These are phyloP conservation scores for Mycena alexandri DNA, from an alignment of 768 basidiomycete species.

Conservation along the genomic window DNA sequence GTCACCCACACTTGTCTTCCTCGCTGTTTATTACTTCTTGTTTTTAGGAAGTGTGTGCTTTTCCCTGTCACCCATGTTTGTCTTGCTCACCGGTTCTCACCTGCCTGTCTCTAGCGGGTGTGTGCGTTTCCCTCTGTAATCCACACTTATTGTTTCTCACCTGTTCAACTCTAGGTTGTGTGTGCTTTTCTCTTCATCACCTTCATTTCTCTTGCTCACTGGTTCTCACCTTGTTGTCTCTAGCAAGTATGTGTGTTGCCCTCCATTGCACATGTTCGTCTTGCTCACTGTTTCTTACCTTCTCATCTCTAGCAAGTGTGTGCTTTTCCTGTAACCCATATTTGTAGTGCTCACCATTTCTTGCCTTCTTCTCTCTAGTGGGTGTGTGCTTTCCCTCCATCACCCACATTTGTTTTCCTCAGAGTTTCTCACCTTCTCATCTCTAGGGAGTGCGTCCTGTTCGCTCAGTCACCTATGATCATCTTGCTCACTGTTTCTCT, in stretches of 20 bases:
- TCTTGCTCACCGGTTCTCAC: neutral
- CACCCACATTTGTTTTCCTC: neutral
- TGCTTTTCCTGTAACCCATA: no score
- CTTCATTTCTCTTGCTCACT: neutral
- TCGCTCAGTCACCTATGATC: no score
- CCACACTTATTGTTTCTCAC: neutral
- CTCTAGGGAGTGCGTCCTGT: no score
- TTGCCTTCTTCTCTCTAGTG: no score
- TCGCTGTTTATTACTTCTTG: neutral
- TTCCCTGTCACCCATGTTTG: no score
- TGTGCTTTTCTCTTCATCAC: neutral
- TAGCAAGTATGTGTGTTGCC: no score
- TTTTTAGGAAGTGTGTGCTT: neutral
- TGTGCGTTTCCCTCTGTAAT: neutral
- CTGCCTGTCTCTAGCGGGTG: neutral
- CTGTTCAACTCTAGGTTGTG: neutral
- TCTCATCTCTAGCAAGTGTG: no score
- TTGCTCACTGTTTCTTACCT: no score
- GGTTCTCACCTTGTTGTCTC: conserved; percentile 1
- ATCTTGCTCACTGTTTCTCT: no score
- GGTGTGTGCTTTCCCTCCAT: no score
- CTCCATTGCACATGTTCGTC: no score
- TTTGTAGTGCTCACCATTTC: no score
- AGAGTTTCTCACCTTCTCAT: neutral
- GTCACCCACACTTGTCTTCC: neutral